Percentiles rank a stretch among this genome's conserved stretches.
These are phyloP conservation scores for Nadsonia starkeyi-henricii DNA, from an alignment of 1,139 yeast species.

Conservation along the genomic window DNA sequence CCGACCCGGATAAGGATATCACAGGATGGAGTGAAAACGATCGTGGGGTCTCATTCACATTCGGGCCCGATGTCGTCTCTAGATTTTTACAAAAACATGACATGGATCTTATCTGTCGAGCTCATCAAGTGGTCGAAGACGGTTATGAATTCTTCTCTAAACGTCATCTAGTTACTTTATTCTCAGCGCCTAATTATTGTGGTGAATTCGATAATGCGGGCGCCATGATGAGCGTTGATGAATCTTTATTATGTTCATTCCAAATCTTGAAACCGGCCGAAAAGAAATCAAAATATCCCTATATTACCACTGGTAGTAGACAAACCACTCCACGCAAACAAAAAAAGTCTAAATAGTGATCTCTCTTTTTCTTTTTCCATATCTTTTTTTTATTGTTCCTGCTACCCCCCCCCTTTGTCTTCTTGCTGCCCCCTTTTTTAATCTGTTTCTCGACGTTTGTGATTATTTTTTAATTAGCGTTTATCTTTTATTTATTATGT, in stretches of 20 bases:
- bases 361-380: slow-evolving; percentile 1
- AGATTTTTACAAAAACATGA: slow-evolving; percentile 90
- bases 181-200: slow-evolving; percentile 95
- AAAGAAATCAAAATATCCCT: slow-evolving; percentile 65
- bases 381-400: not conserved
- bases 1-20: slow-evolving; percentile 95
- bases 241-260: slow-evolving; percentile 88
- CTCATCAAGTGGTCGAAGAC: slow-evolving; percentile 97
- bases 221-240: slow-evolving; percentile 98
- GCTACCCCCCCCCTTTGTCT: not conserved
- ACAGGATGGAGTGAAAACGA: slow-evolving; percentile 99
- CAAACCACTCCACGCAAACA: slow-evolving; percentile 61
- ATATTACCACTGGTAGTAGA: slow-evolving; percentile 27
- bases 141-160: slow-evolving; percentile 95
- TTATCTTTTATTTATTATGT: not conserved
- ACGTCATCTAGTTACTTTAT: slow-evolving; percentile 87
- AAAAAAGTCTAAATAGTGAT: slow-evolving; percentile 4
- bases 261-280: slow-evolving; percentile 97
- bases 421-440: no score
- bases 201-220: slow-evolving; percentile 98
- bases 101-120: slow-evolving; percentile 93
- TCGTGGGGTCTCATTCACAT: slow-evolving; percentile 93
- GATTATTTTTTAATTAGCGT: not conserved
- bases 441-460: not conserved
- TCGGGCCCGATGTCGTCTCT: slow-evolving; percentile 94